Base-by-base conservation (phyloP, 768 basidiomycete species). In the Cyathus striatus region DNA sequence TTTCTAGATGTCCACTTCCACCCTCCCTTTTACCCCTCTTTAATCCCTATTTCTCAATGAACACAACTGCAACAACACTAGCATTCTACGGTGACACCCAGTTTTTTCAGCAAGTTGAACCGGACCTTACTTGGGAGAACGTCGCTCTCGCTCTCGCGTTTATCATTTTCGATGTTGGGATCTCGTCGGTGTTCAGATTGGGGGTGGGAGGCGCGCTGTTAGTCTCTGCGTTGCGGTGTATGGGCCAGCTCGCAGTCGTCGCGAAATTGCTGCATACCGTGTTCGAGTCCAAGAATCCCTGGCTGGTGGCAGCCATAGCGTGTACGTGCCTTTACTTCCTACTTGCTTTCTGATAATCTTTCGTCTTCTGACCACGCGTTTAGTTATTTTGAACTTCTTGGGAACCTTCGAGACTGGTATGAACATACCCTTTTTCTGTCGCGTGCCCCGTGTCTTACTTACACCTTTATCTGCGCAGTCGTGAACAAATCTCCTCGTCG, bases 401-500 rank as follows among this genome's bases (percentile, higher is more conserved):
- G 89, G 87, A 4, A 87, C 90, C 0, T 67, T 81, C 36, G 90
- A 92, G 50, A 80, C 79, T 12, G 86, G 86, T 83, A 46, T 44
- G 75, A 17, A 21, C 39, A 10, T n/a, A 38, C 22, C 42, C 24
- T 36, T 35, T 13, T 2, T 17, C 12, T 23, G 5, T 27, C 14
- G 23, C 27, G 13, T 47, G 32, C 44, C 21, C 34, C 18, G 42
- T 14, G 32, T 39, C n/a, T 24, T n/a, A n/a, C n/a, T n/a, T n/a
- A n/a, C n/a, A n/a, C n/a, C n/a, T n/a, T n/a, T n/a, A n/a, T n/a
- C n/a, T n/a, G n/a, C n/a, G n/a, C 38, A 87, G 87, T 90, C 10
- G 72, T 83, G 33, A 89, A 91, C 66, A 91, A 89, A 59, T 78
- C 85, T 3, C 80, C 83, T 52, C 74, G 79, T 44, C 69, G 90